A percentile compares a stretch with the other conserved stretches of the same genome.
Conservation (phyloP, 441 rosid genomes). For the Hura crepitans region DNA sequence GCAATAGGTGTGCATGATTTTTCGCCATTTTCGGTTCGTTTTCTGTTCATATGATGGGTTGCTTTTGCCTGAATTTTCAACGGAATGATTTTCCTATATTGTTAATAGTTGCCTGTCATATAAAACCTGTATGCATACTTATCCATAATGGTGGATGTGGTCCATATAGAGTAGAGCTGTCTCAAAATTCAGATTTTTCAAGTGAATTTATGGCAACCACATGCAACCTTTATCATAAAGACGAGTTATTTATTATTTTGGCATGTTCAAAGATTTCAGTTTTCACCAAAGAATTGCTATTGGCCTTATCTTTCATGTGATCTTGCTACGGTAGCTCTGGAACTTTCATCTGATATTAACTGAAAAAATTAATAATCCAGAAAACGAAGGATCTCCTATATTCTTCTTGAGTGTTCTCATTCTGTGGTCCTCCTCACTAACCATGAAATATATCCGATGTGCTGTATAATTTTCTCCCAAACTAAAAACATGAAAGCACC, state of each 20-base stretch:
- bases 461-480: too few relatives aligned
- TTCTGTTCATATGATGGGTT: background rate
- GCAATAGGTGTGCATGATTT: conserved; percentile 6
- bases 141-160: background rate
- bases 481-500: too few relatives aligned
- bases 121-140: background rate
- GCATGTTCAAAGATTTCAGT: background rate
- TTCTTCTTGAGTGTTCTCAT: background rate
- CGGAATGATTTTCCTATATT: conserved; percentile 1
- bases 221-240: background rate
- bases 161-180: background rate
- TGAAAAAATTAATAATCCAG: background rate
- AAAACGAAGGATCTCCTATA: conserved; percentile 10
- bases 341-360: conserved; percentile 1
- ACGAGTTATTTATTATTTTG: background rate
- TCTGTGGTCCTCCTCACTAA: too few relatives aligned
- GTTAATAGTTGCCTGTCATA: background rate
- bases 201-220: background rate
- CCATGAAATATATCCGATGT: too few relatives aligned
- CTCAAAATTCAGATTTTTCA: background rate
- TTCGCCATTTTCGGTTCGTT: too few relatives aligned
- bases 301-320: conserved; percentile 22
- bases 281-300: background rate
- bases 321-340: conserved; percentile 11
- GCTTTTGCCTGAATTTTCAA: conserved; percentile 3